A percentile compares a stretch with the other conserved stretches of the same genome.
Evolutionary conservation across 2,329 filamentous ascomycete species (phyloP).

Genomic region (Phyllosticta citriasiana): DNA sequence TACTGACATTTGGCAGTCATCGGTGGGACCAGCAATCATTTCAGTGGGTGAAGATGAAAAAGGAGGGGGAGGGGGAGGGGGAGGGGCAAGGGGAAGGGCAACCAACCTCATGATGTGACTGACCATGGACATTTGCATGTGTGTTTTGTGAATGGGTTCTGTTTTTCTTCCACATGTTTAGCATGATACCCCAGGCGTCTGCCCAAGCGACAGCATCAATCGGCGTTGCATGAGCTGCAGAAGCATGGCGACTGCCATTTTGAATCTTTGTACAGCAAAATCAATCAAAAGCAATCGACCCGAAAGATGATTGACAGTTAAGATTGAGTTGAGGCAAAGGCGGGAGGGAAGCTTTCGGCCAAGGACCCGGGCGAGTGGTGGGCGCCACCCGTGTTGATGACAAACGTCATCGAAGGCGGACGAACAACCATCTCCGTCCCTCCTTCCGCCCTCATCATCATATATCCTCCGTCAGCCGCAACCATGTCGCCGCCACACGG

Average conservation of each 20-base stretch:
- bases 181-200: constrained; percentile 7
- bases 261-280: not conserved
- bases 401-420: not conserved
- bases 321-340: no score
- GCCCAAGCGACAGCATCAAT: not conserved
- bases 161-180: not conserved
- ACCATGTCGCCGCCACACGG: not conserved
- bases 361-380: not conserved
- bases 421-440: not conserved
- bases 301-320: no score
- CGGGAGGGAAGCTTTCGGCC: no score
- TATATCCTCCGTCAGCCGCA: not conserved
- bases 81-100: not conserved
- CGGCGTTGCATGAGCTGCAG: not conserved
- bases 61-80: not conserved
- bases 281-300: not conserved
- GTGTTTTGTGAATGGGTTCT: not conserved
- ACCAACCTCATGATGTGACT: not conserved
- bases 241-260: not conserved
- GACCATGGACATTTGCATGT: not conserved
- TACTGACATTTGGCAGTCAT: constrained; percentile 37
- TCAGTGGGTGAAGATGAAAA: constrained; percentile 45
- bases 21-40: constrained; percentile 48
- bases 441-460: not conserved
- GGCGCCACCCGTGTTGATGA: not conserved